These are phyloP conservation scores for Diaporthe aspalathi DNA, from an alignment of 2,329 filamentous ascomycete genomes.

Conservation along the genomic window DNA sequence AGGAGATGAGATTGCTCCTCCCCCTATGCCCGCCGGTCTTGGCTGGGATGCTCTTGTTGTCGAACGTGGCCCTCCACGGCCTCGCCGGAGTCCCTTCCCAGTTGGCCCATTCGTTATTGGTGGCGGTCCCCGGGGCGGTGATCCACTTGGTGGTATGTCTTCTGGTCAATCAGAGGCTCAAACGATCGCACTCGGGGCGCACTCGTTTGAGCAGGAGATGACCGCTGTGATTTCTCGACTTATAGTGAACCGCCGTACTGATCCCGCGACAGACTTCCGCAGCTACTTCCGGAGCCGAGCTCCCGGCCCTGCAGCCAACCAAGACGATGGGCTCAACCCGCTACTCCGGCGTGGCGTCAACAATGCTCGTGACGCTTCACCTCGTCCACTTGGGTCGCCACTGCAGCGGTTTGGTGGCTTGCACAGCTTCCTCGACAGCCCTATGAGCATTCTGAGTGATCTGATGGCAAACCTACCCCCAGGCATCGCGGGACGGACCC, in stretches of 20 bases:
- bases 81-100: conserved; percentile 73
- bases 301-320: conserved; percentile 63
- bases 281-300: conserved; percentile 66
- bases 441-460: conserved; percentile 66
- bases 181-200: conserved; percentile 30
- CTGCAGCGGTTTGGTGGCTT: conserved; percentile 62
- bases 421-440: conserved; percentile 59
- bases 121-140: conserved; percentile 60
- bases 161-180: conserved; percentile 35
- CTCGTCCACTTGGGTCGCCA: conserved; percentile 61
- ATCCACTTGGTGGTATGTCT: conserved; percentile 62
- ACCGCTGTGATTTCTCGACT: conserved; percentile 32
- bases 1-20: conserved; percentile 57
- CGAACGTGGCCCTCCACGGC: conserved; percentile 62
- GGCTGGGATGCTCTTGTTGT: conserved; percentile 69
- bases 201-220: conserved; percentile 31
- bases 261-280: conserved; percentile 55
- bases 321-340: conserved; percentile 88
- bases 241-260: conserved; percentile 39
- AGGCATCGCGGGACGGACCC: conserved; percentile 60
- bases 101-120: conserved; percentile 64
- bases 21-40: conserved; percentile 58
- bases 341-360: conserved; percentile 75
- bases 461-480: conserved; percentile 65
- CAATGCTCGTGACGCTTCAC: conserved; percentile 56